Base-by-base conservation (phyloP, 257 asterid species). In the Haberlea rhodopensis region DNA sequence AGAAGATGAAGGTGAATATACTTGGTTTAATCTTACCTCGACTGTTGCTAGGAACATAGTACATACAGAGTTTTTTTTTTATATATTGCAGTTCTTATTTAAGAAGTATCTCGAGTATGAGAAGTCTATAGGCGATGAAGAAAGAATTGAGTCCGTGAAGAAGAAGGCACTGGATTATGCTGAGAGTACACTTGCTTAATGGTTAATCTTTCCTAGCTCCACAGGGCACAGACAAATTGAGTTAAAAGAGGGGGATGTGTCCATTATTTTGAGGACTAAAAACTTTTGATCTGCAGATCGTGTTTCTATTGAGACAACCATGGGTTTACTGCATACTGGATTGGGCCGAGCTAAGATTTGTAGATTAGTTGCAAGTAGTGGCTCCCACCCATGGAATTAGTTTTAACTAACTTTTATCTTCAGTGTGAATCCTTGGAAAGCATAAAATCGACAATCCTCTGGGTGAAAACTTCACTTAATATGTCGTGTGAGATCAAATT, bases 31-130 rank as follows among this genome's bases (percentile, higher is more conserved):
- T 24, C 29, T 23, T 37, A 10, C 20, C 27, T 9, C 3, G 2
- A 34, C 9, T 20, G 10, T 59, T 52, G 52, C 53, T 18, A 55
- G 48, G 10, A 18, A 63, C 21, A 4, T 43, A 6, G 18, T 6
- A 25, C 31, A 27, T 52, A 31, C n/a, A 49, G 6, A 31, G 62
- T 67, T 48, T 18, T 19, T 24, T 6, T 60, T 57, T 19, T 63
- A 45, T 63, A 68, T 43, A 27, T 37, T 80, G 88, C 90, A 94
- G 97, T 90, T 82, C 78, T 77, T 94, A 52, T 94, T 94, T 59
- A 90, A 80, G 71, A 94, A 90, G 81, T 90, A 90, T 78, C 89
- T 85, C 10, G 85, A 76, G 81, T 94, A 78, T 26, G 97, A 94
- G 29, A 86, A 83, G 75, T 75, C 84, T 9, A 55, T 54, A 22